These are phyloP conservation scores for Solanum sejunctum DNA, from an alignment of 257 asterid species.

Conservation along the genomic window DNA sequence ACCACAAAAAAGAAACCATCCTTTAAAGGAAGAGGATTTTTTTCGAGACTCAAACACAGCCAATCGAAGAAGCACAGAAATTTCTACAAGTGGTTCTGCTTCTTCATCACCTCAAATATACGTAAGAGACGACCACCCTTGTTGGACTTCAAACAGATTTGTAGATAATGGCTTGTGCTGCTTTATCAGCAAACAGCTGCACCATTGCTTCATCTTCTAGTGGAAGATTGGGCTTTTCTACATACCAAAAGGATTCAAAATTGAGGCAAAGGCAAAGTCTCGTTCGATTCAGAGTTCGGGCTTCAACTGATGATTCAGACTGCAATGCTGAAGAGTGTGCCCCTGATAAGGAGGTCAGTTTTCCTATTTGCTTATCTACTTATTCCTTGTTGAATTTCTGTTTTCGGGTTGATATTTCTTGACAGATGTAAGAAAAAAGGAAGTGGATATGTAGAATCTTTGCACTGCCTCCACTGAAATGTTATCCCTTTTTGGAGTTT, in stretches of 20 bases:
- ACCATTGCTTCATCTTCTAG: slow-evolving; percentile 14
- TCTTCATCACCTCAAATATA: neutral
- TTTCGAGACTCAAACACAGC: neutral
- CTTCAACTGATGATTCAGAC: slow-evolving; percentile 44
- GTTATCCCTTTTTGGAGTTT: too few species aligned
- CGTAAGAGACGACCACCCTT: neutral
- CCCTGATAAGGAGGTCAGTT: slow-evolving; percentile 79
- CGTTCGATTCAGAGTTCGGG: slow-evolving; percentile 20
- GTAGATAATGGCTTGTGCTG: slow-evolving; percentile 21
- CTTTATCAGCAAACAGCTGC: slow-evolving; percentile 37
- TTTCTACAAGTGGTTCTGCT: neutral
- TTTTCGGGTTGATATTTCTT: neutral
- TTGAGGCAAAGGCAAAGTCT: slow-evolving; percentile 20
- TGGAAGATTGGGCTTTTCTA: slow-evolving; percentile 21
- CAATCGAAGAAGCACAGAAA: neutral
- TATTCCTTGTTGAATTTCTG: neutral
- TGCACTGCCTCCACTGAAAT: neutral
- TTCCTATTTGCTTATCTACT: neutral
- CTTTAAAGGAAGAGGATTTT: neutral
- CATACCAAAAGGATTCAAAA: neutral
- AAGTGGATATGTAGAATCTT: neutral
- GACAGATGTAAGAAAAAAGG: neutral
- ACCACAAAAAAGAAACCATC: neutral
- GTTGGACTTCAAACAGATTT: neutral
- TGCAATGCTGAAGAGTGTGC: slow-evolving; percentile 93